Conservation (phyloP, 139 green algal genomes). For the Chlamydomonas incerta region DNA sequence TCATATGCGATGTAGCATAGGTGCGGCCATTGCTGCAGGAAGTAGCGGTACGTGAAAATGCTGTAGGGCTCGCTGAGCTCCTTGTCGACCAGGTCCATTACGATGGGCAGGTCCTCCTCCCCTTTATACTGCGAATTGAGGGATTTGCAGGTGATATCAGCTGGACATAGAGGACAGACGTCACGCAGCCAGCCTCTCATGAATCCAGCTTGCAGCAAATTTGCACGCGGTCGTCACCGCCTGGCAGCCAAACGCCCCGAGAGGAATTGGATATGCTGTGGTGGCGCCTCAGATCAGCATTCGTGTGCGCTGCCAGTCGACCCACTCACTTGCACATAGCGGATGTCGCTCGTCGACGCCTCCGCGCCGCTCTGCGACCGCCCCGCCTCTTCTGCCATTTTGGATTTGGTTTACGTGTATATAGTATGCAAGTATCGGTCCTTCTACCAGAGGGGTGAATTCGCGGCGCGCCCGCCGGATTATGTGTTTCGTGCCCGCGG, state of each 20-base stretch:
- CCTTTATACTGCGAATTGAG: constrained; percentile 76
- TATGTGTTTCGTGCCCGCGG: no score
- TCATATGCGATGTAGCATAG: constrained; percentile 91
- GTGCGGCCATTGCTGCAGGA: constrained; percentile 92
- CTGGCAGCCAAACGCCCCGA: no score
- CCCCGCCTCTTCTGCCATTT: no score
- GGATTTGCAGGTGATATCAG: not conserved
- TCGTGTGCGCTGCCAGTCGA: not conserved
- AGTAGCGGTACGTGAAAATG: constrained; percentile 99
- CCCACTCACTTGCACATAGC: constrained; percentile 42
- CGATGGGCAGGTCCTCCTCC: constrained; percentile 86
- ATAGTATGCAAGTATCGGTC: no score
- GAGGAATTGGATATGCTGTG: not conserved
- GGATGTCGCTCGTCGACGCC: constrained; percentile 14
- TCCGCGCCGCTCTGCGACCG: not conserved
- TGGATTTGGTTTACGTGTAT: no score
- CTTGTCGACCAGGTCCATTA: constrained; percentile 94
- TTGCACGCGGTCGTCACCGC: no score
- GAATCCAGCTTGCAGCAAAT: not conserved
- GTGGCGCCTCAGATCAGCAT: not conserved
- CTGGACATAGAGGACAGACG: no score
- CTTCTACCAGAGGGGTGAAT: no score
- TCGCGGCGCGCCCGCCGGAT: no score
- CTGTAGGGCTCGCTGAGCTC: constrained; percentile 98
- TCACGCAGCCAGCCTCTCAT: not conserved